Conservation (phyloP, 164 flowering plant species). For the Vitis rotundifolia region DNA sequence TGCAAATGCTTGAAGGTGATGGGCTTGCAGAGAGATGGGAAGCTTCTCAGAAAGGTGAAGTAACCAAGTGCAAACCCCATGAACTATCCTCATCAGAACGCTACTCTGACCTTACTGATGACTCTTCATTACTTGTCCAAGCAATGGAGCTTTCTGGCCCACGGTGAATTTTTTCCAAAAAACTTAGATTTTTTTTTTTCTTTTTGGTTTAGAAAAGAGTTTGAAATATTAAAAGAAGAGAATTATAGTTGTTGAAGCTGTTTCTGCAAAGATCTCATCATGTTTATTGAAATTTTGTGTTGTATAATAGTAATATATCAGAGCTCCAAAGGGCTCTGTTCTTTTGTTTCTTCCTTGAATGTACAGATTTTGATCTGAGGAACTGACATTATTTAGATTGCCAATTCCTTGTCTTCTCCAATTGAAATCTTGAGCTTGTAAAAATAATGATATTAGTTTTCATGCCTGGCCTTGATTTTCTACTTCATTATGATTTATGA, state of each 20-base stretch:
- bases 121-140: constrained; percentile 69
- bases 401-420: constrained; percentile 2
- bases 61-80: constrained; percentile 44
- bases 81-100: constrained; percentile 71
- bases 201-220: not conserved
- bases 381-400: constrained; percentile 20
- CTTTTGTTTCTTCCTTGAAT: constrained; percentile 12
- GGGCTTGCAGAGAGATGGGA: constrained; percentile 87
- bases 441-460: too few relatives aligned
- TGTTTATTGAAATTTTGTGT: constrained; percentile 1
- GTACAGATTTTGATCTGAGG: constrained; percentile 28
- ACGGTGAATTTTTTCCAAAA: constrained; percentile 35
- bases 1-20: constrained; percentile 83
- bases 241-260: constrained; percentile 3
- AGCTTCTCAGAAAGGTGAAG: constrained; percentile 62
- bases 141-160: constrained; percentile 88
- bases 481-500: too few relatives aligned
- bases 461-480: too few relatives aligned
- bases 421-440: not conserved
- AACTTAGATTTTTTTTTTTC: not conserved
- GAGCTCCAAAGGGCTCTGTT: constrained; percentile 14
- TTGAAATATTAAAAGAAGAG: constrained; percentile 3
- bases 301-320: constrained; percentile 28
- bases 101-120: constrained; percentile 78
- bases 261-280: not conserved